Base-by-base conservation (phyloP, 1,139 yeast genomes). In the Meyerozyma athensensis region DNA sequence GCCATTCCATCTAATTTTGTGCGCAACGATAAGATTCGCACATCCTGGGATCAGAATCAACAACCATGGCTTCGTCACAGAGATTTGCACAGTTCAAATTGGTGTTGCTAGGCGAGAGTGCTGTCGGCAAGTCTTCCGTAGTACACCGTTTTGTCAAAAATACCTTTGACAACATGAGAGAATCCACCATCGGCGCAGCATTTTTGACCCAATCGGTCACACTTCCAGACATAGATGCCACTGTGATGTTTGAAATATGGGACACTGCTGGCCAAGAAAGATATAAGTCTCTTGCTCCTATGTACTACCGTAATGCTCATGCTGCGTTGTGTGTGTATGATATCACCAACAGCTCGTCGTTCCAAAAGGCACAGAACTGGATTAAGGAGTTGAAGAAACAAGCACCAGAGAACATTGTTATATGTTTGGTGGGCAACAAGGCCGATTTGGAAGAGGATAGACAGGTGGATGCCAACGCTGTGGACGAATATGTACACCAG, bases 171-270 rank as follows among this genome's bases (percentile, higher is more conserved):
- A 96, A 89, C 54, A 77, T 85, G 64, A 75, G 97, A 50, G 97
- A 92, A 61, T 86, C 96, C 18, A 92, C 97, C 6, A 92, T 92
- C 43, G 97, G 97, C 12, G 98, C 98, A 3, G 98, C 98, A 3
- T 92, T 92, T 58, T 69, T 92, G 42, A 90, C 98, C 12, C 97
- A 92, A 57, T 85, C 95, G 70, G 43, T 52, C 37, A 44, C 53
- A 5, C 37, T 42, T 19, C 41, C 43, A 3, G 43, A 43, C 20
- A 38, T 43, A 32, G 35, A 44, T 30, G 45, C 54, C 26, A 51
- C 53, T 16, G 48, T 69, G 34, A 65, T 65, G 45, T 63, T 68
- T 42, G 75, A 71, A 43, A 67, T 71, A 41, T 71, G 77, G 77
- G 77, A 71, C 43, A 71, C 77, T n/a, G 76, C 76, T 2, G 77